Percentiles rank a stretch among this genome's conserved stretches.
phyloP scores from a whole-genome alignment of 2,329 filamentous ascomycete species.

The Talaromyces sp. region DNA sequence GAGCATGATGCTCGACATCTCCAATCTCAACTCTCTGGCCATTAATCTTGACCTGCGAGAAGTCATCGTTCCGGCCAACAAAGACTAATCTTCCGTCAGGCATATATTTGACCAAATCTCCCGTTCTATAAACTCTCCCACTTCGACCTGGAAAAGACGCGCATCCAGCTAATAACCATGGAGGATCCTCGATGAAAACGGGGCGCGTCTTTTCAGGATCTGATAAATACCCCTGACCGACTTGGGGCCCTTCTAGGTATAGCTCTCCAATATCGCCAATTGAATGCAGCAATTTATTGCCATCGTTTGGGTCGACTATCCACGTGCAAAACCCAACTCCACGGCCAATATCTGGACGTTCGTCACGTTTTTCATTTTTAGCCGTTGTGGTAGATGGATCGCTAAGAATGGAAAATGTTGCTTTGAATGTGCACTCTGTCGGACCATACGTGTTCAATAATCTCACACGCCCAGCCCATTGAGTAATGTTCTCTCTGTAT shows the following conservation, averaged over 20 bases:
- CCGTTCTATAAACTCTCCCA: slow-evolving; percentile 72
- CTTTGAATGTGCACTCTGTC: slow-evolving; percentile 9
- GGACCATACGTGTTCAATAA: slow-evolving; percentile 7
- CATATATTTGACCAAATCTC: slow-evolving; percentile 66
- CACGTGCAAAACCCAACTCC: slow-evolving; percentile 9
- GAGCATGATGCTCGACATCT: slow-evolving; percentile 15
- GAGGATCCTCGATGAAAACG: slow-evolving; percentile 60
- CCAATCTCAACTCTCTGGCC: slow-evolving; percentile 16
- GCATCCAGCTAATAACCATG: slow-evolving; percentile 55
- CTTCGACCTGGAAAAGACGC: not conserved
- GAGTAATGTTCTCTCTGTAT: slow-evolving; percentile 4
- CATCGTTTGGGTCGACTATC: slow-evolving; percentile 7
- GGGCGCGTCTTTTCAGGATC: slow-evolving; percentile 67
- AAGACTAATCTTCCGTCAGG: slow-evolving; percentile 13
- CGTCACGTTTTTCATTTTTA: not conserved
- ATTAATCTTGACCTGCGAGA: slow-evolving; percentile 15
- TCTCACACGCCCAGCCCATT: slow-evolving; percentile 1
- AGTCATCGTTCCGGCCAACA: slow-evolving; percentile 16
- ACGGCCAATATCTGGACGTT: slow-evolving; percentile 4
- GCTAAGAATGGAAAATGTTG: slow-evolving; percentile 3
- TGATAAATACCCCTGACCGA: slow-evolving; percentile 83
- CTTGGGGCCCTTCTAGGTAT: slow-evolving; percentile 75
- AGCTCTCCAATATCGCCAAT: slow-evolving; percentile 76
- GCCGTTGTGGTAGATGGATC: not conserved
- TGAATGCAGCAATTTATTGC: slow-evolving; percentile 60